Base-by-base conservation (phyloP, 2,329 filamentous ascomycete genomes). In the Colletotrichum acutatum region DNA sequence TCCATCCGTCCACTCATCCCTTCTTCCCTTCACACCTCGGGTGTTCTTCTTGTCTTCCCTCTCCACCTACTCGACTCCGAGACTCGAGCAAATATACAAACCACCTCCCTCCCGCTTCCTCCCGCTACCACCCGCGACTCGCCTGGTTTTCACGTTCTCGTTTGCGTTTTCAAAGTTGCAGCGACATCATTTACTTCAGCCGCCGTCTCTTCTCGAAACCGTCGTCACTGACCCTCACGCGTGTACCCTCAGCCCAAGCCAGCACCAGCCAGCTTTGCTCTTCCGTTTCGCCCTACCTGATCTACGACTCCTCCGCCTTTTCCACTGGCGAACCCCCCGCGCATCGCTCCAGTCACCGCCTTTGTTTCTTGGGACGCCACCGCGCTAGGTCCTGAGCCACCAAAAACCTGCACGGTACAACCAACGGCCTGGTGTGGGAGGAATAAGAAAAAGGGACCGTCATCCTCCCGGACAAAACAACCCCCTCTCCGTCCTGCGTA, bases 311-410 rank as follows among this genome's bases (percentile, higher is more conserved):
- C 30, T 64, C 61, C 49, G 28, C 49, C 46, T 54, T 69, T 59
- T 69, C 14, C 32, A 72, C 66, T 65, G 70, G 70, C 70, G 66
- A 69, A 72, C 75, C 61, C 68, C 75, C 70, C 74, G 68, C 73
- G 58, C 72, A 69, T 76, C 73, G 56, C 72, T 66, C 70, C 61
- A 68, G 75, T 75, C 75, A 76, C 74, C 75, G 74, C 75, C 74
- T 74, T 75, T 76, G 74, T 75, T 73, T 75, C 66, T 66, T 66
- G 68, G 69, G 66, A 71, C 74, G 73, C 73, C 64, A 75, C 74
- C 67, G 63, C 74, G 69, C 74, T 72, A 72, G 64, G 70, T 72
- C 66, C 70, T 69, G 70, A 72, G 70, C 71, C 71, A 74, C 61
- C 68, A 32, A 71, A 74, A 66, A 71, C 67, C 68, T 74, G 71